Evolutionary conservation across 495 filamentous ascomycete genomes (phyloP).

Genomic region (Collariella sp.): DNA sequence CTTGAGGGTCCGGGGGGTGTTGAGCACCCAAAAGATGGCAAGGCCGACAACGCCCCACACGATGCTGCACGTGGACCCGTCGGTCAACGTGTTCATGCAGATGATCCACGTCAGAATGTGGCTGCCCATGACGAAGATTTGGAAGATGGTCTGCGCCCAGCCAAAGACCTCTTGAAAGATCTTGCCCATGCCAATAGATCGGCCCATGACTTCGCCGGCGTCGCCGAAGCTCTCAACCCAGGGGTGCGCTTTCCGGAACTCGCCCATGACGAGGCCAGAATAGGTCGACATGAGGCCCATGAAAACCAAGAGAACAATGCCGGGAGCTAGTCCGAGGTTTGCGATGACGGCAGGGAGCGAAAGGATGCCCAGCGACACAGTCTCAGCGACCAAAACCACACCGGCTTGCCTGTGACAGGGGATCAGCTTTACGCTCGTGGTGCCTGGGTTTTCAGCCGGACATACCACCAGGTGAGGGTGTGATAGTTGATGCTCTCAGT

Average conservation of each 20-base stretch:
- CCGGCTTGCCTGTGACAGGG: constrained; percentile 15
- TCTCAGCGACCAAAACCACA: constrained; percentile 15
- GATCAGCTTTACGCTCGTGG: not conserved
- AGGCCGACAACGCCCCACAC: constrained; percentile 18
- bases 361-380: constrained; percentile 16
- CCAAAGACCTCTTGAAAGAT: constrained; percentile 14
- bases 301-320: constrained; percentile 8
- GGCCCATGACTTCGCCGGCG: constrained; percentile 14
- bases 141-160: constrained; percentile 17
- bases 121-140: constrained; percentile 17
- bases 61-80: constrained; percentile 15
- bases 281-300: constrained; percentile 11
- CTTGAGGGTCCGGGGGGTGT: constrained; percentile 12
- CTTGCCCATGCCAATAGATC: constrained; percentile 15
- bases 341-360: constrained; percentile 16
- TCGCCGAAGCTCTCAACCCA: constrained; percentile 17
- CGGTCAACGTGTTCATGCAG: constrained; percentile 17
- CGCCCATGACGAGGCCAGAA: constrained; percentile 18
- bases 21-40: constrained; percentile 12
- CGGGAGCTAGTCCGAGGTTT: constrained; percentile 12
- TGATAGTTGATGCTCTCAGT: constrained; percentile 14
- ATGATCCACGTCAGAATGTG: constrained; percentile 18
- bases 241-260: constrained; percentile 13
- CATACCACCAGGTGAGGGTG: constrained; percentile 18
- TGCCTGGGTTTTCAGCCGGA: not conserved